Evolutionary conservation across 768 basidiomycete genomes (phyloP).

Genomic region (Tylopilus sp.): DNA sequence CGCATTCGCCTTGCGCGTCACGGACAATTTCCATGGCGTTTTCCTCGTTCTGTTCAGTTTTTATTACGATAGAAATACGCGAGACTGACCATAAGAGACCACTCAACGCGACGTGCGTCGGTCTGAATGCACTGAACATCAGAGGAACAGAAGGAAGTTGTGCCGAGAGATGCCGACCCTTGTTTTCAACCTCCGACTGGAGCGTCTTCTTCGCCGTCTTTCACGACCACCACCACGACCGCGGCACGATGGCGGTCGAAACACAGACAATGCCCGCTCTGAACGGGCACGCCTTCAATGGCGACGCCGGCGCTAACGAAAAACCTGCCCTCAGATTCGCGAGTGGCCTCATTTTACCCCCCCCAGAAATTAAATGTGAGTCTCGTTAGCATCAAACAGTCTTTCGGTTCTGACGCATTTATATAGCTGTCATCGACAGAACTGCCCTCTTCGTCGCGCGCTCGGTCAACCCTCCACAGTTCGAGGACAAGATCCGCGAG

Average conservation of each 20-base stretch:
- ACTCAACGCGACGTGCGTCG: conserved; percentile 57
- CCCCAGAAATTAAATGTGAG: conserved; percentile 91
- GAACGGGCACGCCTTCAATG: conserved; percentile 43
- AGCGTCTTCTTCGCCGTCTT: conserved; percentile 5
- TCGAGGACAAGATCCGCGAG: conserved; percentile 97
- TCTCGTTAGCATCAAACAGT: background rate
- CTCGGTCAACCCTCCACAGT: conserved; percentile 88
- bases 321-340: conserved; percentile 53
- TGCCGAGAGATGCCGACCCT: conserved; percentile 24
- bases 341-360: conserved; percentile 89
- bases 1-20: conserved; percentile 89
- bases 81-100: conserved; percentile 79
- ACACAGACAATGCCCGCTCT: conserved; percentile 34
- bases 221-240: conserved; percentile 22
- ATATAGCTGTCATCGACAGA: conserved; percentile 87
- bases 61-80: background rate
- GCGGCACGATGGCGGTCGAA: conserved; percentile 46
- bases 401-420: conserved; percentile 5
- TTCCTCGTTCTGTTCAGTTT: conserved; percentile 57
- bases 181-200: conserved; percentile 28
- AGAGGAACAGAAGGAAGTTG: background rate
- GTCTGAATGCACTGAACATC: conserved; percentile 89
- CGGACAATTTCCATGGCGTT: conserved; percentile 88
- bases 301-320: conserved; percentile 39
- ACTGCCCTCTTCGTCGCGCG: conserved; percentile 90